A percentile compares a stretch with the other conserved stretches of the same genome.
Conservation (phyloP, 352 stramenopile genomes). For the Saprolegnia diclina region DNA sequence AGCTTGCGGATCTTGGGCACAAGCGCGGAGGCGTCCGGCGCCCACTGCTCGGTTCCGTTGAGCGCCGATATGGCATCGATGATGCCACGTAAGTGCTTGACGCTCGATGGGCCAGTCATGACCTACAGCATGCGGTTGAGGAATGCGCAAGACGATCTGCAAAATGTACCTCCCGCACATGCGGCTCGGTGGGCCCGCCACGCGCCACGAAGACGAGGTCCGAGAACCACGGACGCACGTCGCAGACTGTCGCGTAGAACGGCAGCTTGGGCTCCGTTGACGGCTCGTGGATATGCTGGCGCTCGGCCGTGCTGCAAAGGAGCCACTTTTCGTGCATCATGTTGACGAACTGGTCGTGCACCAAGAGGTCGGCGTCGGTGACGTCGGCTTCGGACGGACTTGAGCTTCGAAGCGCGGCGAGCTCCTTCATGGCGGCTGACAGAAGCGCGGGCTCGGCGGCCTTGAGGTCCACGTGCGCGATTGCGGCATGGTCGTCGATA, state of each 20-base stretch:
- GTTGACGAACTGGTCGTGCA: conserved; percentile 19
- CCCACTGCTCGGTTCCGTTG: conserved; percentile 4
- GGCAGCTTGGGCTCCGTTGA: not conserved
- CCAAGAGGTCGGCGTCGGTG: conserved; percentile 5
- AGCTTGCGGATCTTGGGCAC: conserved; percentile 39
- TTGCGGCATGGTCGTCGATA: conserved; percentile 28
- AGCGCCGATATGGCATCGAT: not conserved
- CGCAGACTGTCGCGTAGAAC: conserved; percentile 7
- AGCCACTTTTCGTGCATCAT: conserved; percentile 24
- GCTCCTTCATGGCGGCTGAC: conserved; percentile 5
- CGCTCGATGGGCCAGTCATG: conserved; percentile 7
- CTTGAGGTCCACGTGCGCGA: conserved; percentile 6
- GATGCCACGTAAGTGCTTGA: not conserved
- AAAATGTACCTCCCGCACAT: conserved; percentile 52
- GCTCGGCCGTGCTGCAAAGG: conserved; percentile 11
- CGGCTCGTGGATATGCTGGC: conserved; percentile 1
- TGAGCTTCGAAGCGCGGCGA: not conserved
- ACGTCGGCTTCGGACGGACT: conserved; percentile 15
- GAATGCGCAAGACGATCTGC: conserved; percentile 40
- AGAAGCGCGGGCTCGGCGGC: not conserved
- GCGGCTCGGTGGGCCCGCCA: conserved; percentile 33
- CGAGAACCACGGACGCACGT: conserved; percentile 46
- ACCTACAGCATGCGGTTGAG: conserved; percentile 38
- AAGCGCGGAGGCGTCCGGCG: conserved; percentile 24
- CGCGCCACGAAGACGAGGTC: conserved; percentile 65